These are phyloP conservation scores for Claviceps africana DNA, from an alignment of 2,329 filamentous ascomycete genomes.

Conservation along the genomic window DNA sequence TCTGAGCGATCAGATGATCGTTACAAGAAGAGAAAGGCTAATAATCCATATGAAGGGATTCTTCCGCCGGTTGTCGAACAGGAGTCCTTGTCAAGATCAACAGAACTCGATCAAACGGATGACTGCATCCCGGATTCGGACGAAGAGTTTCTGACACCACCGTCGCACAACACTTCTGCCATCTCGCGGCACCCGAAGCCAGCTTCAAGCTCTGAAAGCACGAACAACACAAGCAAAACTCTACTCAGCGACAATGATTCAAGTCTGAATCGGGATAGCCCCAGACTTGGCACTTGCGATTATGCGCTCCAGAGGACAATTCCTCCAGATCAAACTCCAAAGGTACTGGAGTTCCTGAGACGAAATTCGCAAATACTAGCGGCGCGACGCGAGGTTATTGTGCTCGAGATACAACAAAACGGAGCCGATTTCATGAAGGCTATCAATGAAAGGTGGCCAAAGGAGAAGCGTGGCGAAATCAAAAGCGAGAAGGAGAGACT, in stretches of 20 bases:
- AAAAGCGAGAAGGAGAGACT: conserved; percentile 36
- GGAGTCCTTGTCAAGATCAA: conserved; percentile 5
- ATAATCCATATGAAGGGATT: conserved; percentile 5
- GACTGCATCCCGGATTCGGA: conserved; percentile 41
- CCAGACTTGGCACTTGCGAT: not conserved
- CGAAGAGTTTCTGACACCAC: conserved; percentile 34
- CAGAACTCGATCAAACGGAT: conserved; percentile 7
- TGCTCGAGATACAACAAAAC: conserved; percentile 31
- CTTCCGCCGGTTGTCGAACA: not conserved
- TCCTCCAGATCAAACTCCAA: conserved; percentile 13
- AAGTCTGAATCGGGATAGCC: conserved; percentile 1
- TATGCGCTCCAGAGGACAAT: not conserved
- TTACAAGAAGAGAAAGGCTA: conserved; percentile 9
- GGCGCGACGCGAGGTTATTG: conserved; percentile 23
- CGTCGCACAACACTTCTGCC: conserved; percentile 11
- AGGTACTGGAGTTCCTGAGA: conserved; percentile 17
- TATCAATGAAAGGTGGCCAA: conserved; percentile 31
- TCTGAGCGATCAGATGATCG: conserved; percentile 1
- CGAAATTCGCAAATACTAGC: conserved; percentile 19
- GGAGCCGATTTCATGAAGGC: conserved; percentile 32
- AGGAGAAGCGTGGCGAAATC: conserved; percentile 30
- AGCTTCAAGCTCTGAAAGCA: not conserved
- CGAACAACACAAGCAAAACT: not conserved
- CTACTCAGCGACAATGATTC: conserved; percentile 1
- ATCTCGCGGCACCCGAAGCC: not conserved